Percentiles rank a stretch among this genome's conserved stretches.
Evolutionary conservation across 139 green algal species (phyloP).

Genomic region (Eudorina sp.): DNA sequence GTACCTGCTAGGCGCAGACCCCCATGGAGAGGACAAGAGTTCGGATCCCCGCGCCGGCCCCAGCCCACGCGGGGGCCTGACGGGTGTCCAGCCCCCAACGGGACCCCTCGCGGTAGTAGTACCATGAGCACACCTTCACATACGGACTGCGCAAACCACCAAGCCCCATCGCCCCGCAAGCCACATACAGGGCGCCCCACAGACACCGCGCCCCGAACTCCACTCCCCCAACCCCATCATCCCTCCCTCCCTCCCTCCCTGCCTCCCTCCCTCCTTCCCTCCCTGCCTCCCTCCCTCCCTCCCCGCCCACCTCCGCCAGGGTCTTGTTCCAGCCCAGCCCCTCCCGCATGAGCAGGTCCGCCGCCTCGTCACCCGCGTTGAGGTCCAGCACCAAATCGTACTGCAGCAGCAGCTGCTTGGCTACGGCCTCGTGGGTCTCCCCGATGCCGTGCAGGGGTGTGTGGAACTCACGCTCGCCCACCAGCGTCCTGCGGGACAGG

Average conservation of each 20-base stretch:
- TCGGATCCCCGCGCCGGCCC: too few relatives aligned
- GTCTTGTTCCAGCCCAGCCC: slow-evolving; percentile 22
- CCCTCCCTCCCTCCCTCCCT: neutral
- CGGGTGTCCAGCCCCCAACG: too few relatives aligned
- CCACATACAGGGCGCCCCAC: too few relatives aligned
- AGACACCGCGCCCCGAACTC: too few relatives aligned
- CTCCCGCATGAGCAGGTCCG: slow-evolving; percentile 1
- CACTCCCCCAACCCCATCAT: neutral
- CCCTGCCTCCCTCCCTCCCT: neutral
- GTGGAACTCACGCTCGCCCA: slow-evolving; percentile 26
- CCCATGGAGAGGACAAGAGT: too few relatives aligned
- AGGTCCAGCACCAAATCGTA: slow-evolving; percentile 25
- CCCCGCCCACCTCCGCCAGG: slow-evolving; percentile 21
- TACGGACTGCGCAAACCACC: too few relatives aligned
- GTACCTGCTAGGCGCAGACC: too few relatives aligned
- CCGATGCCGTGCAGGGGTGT: neutral
- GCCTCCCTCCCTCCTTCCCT: neutral
- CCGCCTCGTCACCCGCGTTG: neutral
- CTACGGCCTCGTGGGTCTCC: neutral
- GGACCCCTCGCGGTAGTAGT: too few relatives aligned
- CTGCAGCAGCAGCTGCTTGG: neutral
- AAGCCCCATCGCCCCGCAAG: too few relatives aligned
- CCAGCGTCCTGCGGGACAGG: slow-evolving; percentile 11
- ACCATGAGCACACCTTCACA: too few relatives aligned
- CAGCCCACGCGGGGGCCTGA: too few relatives aligned